Base-by-base conservation (phyloP, 2,329 filamentous ascomycete species). In the Chrysoporthe cubensis region DNA sequence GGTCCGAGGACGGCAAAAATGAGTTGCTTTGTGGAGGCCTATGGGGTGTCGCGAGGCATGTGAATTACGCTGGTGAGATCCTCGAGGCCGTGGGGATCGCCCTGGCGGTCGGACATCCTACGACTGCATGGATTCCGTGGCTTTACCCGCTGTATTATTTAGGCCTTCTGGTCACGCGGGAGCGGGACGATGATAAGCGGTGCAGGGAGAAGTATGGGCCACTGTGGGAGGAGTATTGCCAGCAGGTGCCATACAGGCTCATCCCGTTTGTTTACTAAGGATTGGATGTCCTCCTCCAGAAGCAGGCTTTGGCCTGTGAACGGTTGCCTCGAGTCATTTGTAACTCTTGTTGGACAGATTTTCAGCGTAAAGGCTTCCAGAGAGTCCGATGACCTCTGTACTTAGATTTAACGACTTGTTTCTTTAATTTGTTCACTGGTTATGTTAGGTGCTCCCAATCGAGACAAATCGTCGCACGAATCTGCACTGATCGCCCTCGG, bases 211-310 rank as follows among this genome's bases (percentile, higher is more conserved):
- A 68, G 64, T 68, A 68, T 21, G 66, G 66, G 2, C 32, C 43
- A 4, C 34, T 68, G 64, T 68, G 66, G 66, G 66, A 63, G 5
- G 66, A 68, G 34, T 68, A 68, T 21, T 68, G 66, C 32, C 64
- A 37, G 42, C 50, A 48, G 44, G 66, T 68, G 21, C 66, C 66
- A 2, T 68, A 63, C 7, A 66, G 64, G n/a, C 65, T 68, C 21
- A 60, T 68, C 26, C 66, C 66, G 8, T 63, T 66, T 37, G 54
- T 66, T 13, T 68, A 68, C 58, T 68, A 18, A 68, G 32, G 16
- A 6, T 2, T 34, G 50, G 9, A 18, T 4, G 2, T 2, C 37
- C 37, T 40, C 9, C 9, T 5, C 37, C 9, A 40, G 37, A 9
- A 40, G 37, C 37, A 40, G 5, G 37, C 37, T 9, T 40, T 40